Evolutionary conservation across 345 rosid genomes (phyloP).

Genomic region (Gossypium raimondii): DNA sequence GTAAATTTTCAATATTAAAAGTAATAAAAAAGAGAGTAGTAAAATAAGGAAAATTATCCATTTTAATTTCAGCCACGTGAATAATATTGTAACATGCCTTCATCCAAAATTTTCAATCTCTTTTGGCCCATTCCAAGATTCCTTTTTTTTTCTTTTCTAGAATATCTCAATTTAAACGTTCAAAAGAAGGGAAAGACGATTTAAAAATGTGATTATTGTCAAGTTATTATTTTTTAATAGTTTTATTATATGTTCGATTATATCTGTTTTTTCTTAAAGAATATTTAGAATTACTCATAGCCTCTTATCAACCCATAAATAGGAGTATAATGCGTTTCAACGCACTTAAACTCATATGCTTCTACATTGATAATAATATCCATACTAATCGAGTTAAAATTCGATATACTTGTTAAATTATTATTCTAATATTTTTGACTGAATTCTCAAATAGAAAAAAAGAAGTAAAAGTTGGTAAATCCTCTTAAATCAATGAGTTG

Average conservation of each 20-base stretch:
- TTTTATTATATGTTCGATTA: too few relatives aligned
- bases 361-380: too few relatives aligned
- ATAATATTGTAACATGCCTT: background rate
- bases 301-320: rapidly evolving
- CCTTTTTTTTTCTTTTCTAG: background rate
- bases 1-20: background rate
- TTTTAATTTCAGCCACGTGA: background rate
- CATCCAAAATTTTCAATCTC: background rate
- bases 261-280: too few relatives aligned
- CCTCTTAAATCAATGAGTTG: too few relatives aligned
- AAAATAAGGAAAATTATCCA: background rate
- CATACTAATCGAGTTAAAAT: too few relatives aligned
- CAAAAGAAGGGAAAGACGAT: background rate
- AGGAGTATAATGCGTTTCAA: rapidly evolving
- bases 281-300: rapidly evolving
- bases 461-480: too few relatives aligned
- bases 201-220: too few relatives aligned
- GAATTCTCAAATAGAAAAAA: background rate
- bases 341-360: too few relatives aligned
- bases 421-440: too few relatives aligned
- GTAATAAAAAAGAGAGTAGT: background rate
- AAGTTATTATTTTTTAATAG: too few relatives aligned
- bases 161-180: background rate
- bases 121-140: background rate
- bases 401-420: too few relatives aligned